Evolutionary conservation across 2,329 filamentous ascomycete species (phyloP), one percentile per base, ranked within the genome.

Genomic region (Emmonsia crescens): DNA sequence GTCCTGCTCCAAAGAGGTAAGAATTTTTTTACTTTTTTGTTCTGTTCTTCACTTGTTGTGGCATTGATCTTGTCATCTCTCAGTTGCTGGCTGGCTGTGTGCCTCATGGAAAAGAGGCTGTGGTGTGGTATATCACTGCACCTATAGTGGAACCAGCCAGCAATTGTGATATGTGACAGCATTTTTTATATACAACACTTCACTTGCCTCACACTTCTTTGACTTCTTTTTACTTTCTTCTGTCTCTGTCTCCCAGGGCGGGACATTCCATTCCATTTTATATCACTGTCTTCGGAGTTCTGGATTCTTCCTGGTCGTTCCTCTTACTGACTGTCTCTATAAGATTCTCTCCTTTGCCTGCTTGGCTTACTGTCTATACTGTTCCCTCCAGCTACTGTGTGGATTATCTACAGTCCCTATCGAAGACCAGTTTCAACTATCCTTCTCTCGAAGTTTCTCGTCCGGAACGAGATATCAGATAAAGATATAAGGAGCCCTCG

Each of bases 401-500:
- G 29, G 42, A 24, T 42, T 19, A 49, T 46, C 40, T 51, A 27
- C 57, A 42, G 44, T 59, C 57, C 36, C 33, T 42, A 60, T 51
- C 48, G 59, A 52, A 59, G 19, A 19, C 48, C 48, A 36, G 14
- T 44, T 54, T 10, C 36, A n/a, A 38, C 58, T 29, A 52, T 60
- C 19, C n/a, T 40, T 54, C 24, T 60, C 59, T 54, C 49, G 19
- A 44, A 51, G 19, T 14, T 55, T 55, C 42, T 61, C 60, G 60
- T 57, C 54, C n/a, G 55, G 54, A 27, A 61, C 55, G 54, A 58
- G 55, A 44, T 33, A 44, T 55, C 38, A 19, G 44, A 42, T 46
- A 40, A 55, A 55, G 33, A 59, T 59, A 36, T 51, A 57, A 38
- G 57, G 52, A 51, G 9, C 42, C 29, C 33, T 56, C 38, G 61